Percentiles rank a stretch among this genome's conserved stretches.
phyloP scores from a whole-genome alignment of 441 rosid species.

The Erysimum pusillum region DNA sequence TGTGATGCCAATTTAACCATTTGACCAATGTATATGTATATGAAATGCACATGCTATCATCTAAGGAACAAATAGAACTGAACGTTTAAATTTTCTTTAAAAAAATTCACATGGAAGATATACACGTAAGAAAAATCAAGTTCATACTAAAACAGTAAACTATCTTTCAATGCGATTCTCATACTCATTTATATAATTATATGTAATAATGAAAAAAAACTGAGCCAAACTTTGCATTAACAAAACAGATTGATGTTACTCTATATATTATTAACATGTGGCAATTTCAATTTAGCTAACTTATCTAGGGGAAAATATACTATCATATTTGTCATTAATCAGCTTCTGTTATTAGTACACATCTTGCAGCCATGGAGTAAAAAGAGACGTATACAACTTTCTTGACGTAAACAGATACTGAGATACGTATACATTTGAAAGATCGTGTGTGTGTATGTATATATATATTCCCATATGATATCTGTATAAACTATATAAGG shows the following conservation, averaged over 20 bases:
- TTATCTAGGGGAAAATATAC: background rate
- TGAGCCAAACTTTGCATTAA: background rate
- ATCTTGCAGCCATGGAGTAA: slow-evolving; percentile 34
- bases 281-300: background rate
- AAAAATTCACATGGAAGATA: background rate
- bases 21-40: background rate
- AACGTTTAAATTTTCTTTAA: background rate
- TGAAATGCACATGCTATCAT: background rate
- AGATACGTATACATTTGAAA: slow-evolving; percentile 30
- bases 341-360: slow-evolving; percentile 44
- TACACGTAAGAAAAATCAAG: background rate
- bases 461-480: slow-evolving; percentile 23
- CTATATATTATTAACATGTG: background rate
- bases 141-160: background rate
- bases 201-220: background rate
- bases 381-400: slow-evolving; percentile 41
- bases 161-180: too few species aligned
- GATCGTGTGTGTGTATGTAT: slow-evolving; percentile 24
- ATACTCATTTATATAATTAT: too few species aligned
- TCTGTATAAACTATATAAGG: slow-evolving; percentile 26
- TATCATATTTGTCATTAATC: slow-evolving; percentile 15
- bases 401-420: slow-evolving; percentile 26
- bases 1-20: background rate
- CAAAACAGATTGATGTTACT: background rate
- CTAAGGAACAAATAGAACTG: background rate